phyloP scores from a whole-genome alignment of 2,329 filamentous ascomycete species.

The Sphaerostilbella broomeana region DNA sequence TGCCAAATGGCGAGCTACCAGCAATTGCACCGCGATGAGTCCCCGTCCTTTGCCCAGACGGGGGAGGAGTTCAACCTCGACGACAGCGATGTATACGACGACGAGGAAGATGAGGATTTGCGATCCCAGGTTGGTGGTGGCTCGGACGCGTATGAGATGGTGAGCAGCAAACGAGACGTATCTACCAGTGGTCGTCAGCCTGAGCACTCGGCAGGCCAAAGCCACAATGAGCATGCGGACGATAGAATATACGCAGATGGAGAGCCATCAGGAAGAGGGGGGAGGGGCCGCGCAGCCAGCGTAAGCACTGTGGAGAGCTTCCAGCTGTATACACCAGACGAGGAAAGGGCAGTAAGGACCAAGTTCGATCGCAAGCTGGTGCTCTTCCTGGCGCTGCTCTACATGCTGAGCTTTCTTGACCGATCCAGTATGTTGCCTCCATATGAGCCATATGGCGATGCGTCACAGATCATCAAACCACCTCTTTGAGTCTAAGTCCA shows the following conservation, averaged over 20 bases:
- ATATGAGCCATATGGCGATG: background rate
- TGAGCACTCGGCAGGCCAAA: constrained; percentile 8
- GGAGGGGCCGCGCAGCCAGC: constrained; percentile 18
- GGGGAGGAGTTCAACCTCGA: constrained; percentile 32
- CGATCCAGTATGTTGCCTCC: constrained; percentile 59
- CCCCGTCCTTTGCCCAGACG: constrained; percentile 35
- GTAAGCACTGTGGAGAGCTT: constrained; percentile 30
- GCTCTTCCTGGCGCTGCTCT: constrained; percentile 73
- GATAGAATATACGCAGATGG: constrained; percentile 17
- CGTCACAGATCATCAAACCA: no score
- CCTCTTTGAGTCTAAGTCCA: no score
- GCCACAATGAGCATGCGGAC: constrained; percentile 16
- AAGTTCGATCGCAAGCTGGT: constrained; percentile 76
- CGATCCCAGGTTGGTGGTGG: constrained; percentile 25
- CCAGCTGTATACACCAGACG: constrained; percentile 51
- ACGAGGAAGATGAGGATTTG: constrained; percentile 24
- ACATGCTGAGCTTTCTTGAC: constrained; percentile 80
- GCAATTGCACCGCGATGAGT: constrained; percentile 21
- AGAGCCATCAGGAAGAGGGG: constrained; percentile 12
- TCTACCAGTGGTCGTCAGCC: constrained; percentile 12
- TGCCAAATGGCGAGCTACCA: constrained; percentile 17
- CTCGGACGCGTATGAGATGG: constrained; percentile 30
- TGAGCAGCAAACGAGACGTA: constrained; percentile 17
- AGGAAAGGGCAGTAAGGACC: constrained; percentile 63
- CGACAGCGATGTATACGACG: constrained; percentile 21